Conservation (phyloP, 768 basidiomycete genomes). For the Hemileccinum rubropunctum region DNA sequence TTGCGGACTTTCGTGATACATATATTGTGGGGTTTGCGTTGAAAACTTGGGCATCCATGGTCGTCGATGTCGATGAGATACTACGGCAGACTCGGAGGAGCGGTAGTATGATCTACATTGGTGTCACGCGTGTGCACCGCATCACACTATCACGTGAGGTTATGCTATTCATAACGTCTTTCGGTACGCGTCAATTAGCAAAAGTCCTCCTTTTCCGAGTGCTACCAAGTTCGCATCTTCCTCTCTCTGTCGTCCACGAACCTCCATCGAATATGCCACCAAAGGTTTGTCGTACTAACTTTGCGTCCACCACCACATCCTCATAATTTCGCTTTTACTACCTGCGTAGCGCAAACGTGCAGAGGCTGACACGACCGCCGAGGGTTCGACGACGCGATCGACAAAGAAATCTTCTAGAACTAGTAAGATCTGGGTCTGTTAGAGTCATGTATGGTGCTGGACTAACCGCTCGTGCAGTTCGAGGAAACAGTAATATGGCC, state of each 20-base stretch:
- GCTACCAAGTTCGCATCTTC: neutral
- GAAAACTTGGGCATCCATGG: conserved; percentile 61
- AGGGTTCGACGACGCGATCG: conserved; percentile 38
- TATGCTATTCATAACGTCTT: conserved; percentile 5
- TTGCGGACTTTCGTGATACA: conserved; percentile 42
- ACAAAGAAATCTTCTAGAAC: conserved; percentile 45
- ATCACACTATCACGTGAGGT: conserved; percentile 24
- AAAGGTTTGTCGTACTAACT: conserved; percentile 27
- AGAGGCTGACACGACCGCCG: conserved; percentile 33
- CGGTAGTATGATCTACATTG: conserved; percentile 2
- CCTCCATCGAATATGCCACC: conserved; percentile 32
- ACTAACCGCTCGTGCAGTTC: conserved; percentile 13
- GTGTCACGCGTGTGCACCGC: conserved; percentile 13
- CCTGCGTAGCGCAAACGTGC: conserved; percentile 55
- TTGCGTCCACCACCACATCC: conserved; percentile 1
- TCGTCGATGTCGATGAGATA: conserved; percentile 8
- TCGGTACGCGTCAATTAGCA: conserved; percentile 19
- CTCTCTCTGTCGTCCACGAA: neutral
- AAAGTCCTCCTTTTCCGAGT: conserved; percentile 11
- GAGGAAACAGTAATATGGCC: conserved; percentile 10
- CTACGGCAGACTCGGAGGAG: too few relatives aligned
- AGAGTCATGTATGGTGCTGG: conserved; percentile 10
- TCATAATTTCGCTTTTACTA: conserved; percentile 15
- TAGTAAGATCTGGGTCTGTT: conserved; percentile 19
- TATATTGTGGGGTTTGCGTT: conserved; percentile 93